Conservation (phyloP, 352 stramenopile species). For the Phytopythium ostracodes region DNA sequence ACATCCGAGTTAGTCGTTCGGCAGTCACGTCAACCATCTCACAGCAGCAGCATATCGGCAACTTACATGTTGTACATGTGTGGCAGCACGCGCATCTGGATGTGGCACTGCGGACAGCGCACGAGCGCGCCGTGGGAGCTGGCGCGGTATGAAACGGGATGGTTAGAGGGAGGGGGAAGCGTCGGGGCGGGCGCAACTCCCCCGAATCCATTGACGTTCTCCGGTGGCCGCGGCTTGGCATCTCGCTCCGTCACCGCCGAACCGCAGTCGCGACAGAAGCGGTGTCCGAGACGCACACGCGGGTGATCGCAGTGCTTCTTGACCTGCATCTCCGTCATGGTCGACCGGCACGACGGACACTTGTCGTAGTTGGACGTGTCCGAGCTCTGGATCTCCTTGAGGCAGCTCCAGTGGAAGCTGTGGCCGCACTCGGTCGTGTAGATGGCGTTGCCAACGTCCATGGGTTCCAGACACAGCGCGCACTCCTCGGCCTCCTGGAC, state of each 20-base stretch:
- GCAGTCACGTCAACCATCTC: background rate
- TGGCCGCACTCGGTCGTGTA: slow-evolving; percentile 82
- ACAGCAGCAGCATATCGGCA: background rate
- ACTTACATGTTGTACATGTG: slow-evolving; percentile 90
- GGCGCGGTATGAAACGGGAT: slow-evolving; percentile 68
- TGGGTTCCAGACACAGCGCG: slow-evolving; percentile 79
- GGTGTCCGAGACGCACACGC: slow-evolving; percentile 70
- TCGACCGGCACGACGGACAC: slow-evolving; percentile 72
- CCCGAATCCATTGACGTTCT: slow-evolving; percentile 13
- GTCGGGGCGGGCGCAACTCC: background rate
- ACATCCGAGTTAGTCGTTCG: background rate
- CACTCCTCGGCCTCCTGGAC: slow-evolving; percentile 75
- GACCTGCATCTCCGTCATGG: slow-evolving; percentile 77
- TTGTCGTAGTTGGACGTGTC: slow-evolving; percentile 83
- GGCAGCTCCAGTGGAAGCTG: slow-evolving; percentile 82
- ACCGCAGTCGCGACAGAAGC: slow-evolving; percentile 79
- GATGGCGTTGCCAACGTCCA: slow-evolving; percentile 78
- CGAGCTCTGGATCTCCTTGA: slow-evolving; percentile 80
- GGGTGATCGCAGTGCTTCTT: slow-evolving; percentile 84
- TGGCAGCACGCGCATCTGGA: slow-evolving; percentile 83
- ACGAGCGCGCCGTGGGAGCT: slow-evolving; percentile 83
- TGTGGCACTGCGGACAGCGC: slow-evolving; percentile 80
- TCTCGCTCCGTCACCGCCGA: slow-evolving; percentile 48
- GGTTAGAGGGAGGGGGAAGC: slow-evolving; percentile 18
- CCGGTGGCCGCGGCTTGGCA: slow-evolving; percentile 58